Base-by-base conservation (phyloP, 2,329 filamentous ascomycete genomes). In the Exophiala oligosperma region DNA sequence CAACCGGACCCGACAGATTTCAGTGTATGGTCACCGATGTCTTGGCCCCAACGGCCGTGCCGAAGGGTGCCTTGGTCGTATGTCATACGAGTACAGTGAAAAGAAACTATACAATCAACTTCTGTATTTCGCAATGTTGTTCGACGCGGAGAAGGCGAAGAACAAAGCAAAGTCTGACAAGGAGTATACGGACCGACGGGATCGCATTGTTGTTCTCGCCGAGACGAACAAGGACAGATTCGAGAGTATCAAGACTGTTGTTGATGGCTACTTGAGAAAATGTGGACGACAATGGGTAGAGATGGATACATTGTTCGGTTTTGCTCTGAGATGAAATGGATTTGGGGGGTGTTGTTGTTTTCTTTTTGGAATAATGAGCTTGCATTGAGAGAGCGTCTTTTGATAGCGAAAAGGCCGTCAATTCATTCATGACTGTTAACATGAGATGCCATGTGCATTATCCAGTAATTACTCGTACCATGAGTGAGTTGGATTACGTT, bases 41-140 rank as follows among this genome's bases (percentile, higher is more conserved):
- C 80, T 97, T 4, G 94, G 94, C 0, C 91, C 93, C 14, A 88
- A 87, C 66, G 92, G 92, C 1, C 86, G 94, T 2, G 93, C 89
- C 0, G 84, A 87, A 56, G 92, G 91, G 55, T 99, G 94, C 72
- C 78, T 87, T 3, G 94, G 94, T 21, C 85, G 85, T 50, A 97
- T 99, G 92, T 79, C 84, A 23, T 97, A 92, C 72, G 92, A 95
- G 76, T 88, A 90, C 69, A 81, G 84, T 0, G 94, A 97, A 77
- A 93, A 94, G 76, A 88, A 89, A 68, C 82, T 97, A 59, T 97
- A 97, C 77, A 97, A 96, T 73, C 94, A 99, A 76, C 80, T 99
- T 41, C 77, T 97, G 54, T 99, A 96, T 77, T 89, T 92, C 71
- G 84, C 89, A 29, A 83, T 83, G 49, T 76, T 97, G 55, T 99